These are phyloP conservation scores for Saraca asoca DNA, from an alignment of 331 rosid species.

Conservation along the genomic window DNA sequence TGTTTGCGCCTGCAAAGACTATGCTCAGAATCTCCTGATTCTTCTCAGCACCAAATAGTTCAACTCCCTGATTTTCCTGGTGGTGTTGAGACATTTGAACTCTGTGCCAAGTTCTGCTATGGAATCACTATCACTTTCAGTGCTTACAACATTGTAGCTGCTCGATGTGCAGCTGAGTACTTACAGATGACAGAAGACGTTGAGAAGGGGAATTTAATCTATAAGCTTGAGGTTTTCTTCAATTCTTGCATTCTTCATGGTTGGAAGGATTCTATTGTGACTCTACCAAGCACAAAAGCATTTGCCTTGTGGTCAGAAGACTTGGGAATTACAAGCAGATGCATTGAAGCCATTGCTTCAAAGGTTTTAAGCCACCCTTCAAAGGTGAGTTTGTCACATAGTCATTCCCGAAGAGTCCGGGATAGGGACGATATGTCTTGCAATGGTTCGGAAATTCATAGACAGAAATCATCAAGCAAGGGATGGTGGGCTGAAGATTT, in stretches of 20 bases:
- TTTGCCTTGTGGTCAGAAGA: conserved; percentile 82
- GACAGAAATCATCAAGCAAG: conserved; percentile 52
- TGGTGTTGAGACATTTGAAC: conserved; percentile 82
- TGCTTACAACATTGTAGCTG: conserved; percentile 85
- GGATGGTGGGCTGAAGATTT: conserved; percentile 99
- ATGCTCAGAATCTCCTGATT: conserved; percentile 76
- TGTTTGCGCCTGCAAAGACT: conserved; percentile 75
- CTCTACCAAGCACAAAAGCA: conserved; percentile 86
- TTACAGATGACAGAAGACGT: conserved; percentile 94
- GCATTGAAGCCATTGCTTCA: conserved; percentile 79
- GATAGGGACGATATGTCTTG: conserved; percentile 62
- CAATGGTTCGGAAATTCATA: conserved; percentile 65
- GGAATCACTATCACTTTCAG: conserved; percentile 86
- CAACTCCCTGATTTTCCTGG: conserved; percentile 91
- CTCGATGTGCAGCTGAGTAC: conserved; percentile 87
- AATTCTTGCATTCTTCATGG: conserved; percentile 87
- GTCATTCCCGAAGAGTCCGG: conserved; percentile 70
- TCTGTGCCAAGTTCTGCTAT: conserved; percentile 95
- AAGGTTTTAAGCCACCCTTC: conserved; percentile 79
- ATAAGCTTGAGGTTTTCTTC: conserved; percentile 89
- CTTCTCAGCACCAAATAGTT: conserved; percentile 66
- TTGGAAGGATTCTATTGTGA: conserved; percentile 87
- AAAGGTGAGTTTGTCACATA: conserved; percentile 74
- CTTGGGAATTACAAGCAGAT: conserved; percentile 72
- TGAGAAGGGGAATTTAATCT: conserved; percentile 81